Base-by-base conservation (phyloP, 2,329 filamentous ascomycete species). In the Macroventuria anomochaeta region DNA sequence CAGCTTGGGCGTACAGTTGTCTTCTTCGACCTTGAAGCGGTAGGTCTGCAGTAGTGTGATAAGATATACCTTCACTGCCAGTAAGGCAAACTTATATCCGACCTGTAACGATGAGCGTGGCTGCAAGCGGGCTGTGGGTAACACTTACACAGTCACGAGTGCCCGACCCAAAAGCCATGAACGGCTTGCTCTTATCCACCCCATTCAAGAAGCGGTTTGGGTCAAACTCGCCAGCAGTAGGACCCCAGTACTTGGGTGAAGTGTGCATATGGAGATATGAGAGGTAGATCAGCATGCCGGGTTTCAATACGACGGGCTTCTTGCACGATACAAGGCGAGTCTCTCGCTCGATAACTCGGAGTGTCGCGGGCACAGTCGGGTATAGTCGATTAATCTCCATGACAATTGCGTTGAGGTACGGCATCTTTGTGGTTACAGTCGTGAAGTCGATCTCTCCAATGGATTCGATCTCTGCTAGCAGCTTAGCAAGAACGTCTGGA, bases 331-430 rank as follows among this genome's bases (percentile, higher is more conserved):
- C 11, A 21, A 53, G 38, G 12, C 21, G 10, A 10, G 38, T 43
- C 8, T 48, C 43, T 13, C 33, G 37, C 25, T 53, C 33, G 11
- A 53, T 34, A 15, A 53, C 50, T 5, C 50, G 38, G 1, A 53
- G 18, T 1, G 50, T 53, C 2, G 50, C 50, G n/a, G 43, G 43
- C n/a, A 53, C 50, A 11, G 13, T 48, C 7, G 29, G 40, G 15
- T 55, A 49, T 1, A 55, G 28, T 21, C 52, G 34, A 12, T 55
- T 49, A 13, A 42, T 47, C 15, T 48, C 43, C 31, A 42, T 50
- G 40, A 55, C 26, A 6, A 44, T 15, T 25, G 52, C 46, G 8
- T 55, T 29, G 13, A 55, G 40, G 20, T 55, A 50, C 1, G 52
- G 46, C 46, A 46, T 55, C 13, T 50, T 46, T 3, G 34, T 34